Evolutionary conservation across 2,329 filamentous ascomycete genomes (phyloP).

Genomic region (Calonectria pseudoreteaudii): DNA sequence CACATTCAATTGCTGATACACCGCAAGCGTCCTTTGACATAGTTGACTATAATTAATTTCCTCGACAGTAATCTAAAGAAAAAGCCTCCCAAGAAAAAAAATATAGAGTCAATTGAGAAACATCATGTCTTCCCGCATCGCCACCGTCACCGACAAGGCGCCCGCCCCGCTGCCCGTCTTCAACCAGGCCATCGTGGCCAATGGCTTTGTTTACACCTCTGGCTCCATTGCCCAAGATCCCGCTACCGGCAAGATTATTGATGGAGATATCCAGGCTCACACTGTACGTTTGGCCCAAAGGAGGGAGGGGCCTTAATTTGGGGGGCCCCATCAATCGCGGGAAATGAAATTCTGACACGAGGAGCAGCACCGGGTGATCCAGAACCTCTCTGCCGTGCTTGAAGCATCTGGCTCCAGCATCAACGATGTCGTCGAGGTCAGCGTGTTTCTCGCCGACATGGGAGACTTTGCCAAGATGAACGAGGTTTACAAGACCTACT

Average conservation of each 20-base stretch:
- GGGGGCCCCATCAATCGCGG: not conserved
- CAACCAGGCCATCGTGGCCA: conserved; percentile 58
- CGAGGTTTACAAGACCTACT: conserved; percentile 76
- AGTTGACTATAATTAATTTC: not conserved
- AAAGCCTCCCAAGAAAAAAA: not conserved
- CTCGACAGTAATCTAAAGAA: not conserved
- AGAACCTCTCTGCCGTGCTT: conserved; percentile 77
- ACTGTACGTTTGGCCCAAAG: conserved; percentile 54
- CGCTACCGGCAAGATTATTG: conserved; percentile 66
- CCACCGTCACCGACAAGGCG: conserved; percentile 40
- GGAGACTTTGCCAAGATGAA: conserved; percentile 81
- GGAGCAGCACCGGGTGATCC: conserved; percentile 67
- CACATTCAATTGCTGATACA: not conserved
- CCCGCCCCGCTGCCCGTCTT: conserved; percentile 35
- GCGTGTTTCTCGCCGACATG: conserved; percentile 79
- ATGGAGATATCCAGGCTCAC: conserved; percentile 74
- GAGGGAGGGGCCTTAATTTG: not conserved
- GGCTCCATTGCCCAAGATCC: conserved; percentile 75
- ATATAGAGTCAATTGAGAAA: not conserved
- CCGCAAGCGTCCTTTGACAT: not conserved
- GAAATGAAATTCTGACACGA: not conserved
- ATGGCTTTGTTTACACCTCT: conserved; percentile 75
- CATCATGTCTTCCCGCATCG: conserved; percentile 34
- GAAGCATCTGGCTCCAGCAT: conserved; percentile 75
- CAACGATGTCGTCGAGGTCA: conserved; percentile 75